Evolutionary conservation across 2,329 filamentous ascomycete genomes (phyloP), one percentile per base, ranked within the genome.

Genomic region (Penicillium italicum): DNA sequence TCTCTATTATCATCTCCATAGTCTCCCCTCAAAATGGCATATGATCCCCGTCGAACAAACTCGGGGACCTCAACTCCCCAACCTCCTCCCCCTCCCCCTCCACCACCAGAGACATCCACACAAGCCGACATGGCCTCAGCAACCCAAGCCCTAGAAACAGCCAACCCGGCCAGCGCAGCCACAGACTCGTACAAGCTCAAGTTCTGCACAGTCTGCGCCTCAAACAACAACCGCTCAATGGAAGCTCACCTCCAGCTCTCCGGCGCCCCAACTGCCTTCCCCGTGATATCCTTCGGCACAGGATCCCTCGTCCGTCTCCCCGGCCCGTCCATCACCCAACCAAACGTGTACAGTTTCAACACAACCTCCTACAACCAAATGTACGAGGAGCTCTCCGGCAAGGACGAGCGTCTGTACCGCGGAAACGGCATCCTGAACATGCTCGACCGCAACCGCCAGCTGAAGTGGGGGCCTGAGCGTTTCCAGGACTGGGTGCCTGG

Each of bases 151-250:
- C 37, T 57, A 46, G 45, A 60, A 50, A 55, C 62, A 26, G 37
- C 52, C 20, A 38, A 49, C 33, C 42, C 46, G 30, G 38, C 47
- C 20, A 11, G 9, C 26, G 30, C 49, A n/a, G 43, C 40, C 52
- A 79, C 82, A 26, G 78, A 78, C n/a, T 84, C 81, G 50, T 96
- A 87, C 81, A 96, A 94, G 76, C 83, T 99, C 59, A 95, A 90
- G 71, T 97, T 97, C 76, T 97, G 92, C 79, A 97, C 94, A 3
- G 93, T 99, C n/a, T 99, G 94, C 76, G 94, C 94, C 8, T 96
- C 91, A 69, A 99, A 99, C 69, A 91, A 99, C 74, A 99, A 99
- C 71, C 86, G 94, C 85, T 96, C 90, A n/a, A 97, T 99, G 94
- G 94, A 97, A 81, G 93, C 93, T n/a, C 94, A 99, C 74, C 85